These are phyloP conservation scores for Crucihimalaya himalaica DNA, from an alignment of 345 rosid genomes.

Conservation along the genomic window DNA sequence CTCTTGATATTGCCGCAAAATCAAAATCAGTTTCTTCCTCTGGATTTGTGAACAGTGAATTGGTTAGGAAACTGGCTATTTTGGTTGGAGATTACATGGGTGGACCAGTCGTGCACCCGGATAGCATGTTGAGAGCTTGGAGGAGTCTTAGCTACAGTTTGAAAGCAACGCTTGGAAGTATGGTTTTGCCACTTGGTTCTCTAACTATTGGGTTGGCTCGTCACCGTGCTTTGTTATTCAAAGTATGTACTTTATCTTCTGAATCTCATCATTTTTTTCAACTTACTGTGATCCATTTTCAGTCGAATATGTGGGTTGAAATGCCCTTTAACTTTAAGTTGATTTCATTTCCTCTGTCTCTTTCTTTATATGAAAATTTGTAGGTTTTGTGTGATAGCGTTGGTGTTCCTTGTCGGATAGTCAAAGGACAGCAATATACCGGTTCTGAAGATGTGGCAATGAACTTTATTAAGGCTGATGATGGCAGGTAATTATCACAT, in stretches of 20 bases:
- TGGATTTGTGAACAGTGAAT: constrained; percentile 40
- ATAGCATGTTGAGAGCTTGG: constrained; percentile 73
- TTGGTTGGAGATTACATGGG: constrained; percentile 90
- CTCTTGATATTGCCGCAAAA: constrained; percentile 56
- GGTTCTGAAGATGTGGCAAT: constrained; percentile 90
- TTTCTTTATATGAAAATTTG: background rate
- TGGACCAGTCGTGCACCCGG: constrained; percentile 81
- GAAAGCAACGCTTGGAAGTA: constrained; percentile 83
- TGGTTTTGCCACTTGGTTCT: constrained; percentile 96
- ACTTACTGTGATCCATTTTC: background rate
- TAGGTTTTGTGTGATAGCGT: constrained; percentile 88
- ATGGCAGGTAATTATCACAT: constrained; percentile 71
- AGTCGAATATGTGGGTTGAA: background rate
- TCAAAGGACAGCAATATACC: constrained; percentile 85
- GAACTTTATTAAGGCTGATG: constrained; percentile 85
- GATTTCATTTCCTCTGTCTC: background rate
- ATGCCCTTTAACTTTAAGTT: background rate
- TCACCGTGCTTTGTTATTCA: constrained; percentile 91
- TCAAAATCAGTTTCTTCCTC: constrained; percentile 54
- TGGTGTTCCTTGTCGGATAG: constrained; percentile 87
- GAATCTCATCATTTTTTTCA: background rate
- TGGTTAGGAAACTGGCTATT: constrained; percentile 69
- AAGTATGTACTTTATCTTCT: constrained; percentile 50
- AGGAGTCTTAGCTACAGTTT: constrained; percentile 70
- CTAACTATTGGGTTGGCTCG: constrained; percentile 92